Base-by-base conservation (phyloP, 176 grass and related monocot genomes). In the Avena eriantha region DNA sequence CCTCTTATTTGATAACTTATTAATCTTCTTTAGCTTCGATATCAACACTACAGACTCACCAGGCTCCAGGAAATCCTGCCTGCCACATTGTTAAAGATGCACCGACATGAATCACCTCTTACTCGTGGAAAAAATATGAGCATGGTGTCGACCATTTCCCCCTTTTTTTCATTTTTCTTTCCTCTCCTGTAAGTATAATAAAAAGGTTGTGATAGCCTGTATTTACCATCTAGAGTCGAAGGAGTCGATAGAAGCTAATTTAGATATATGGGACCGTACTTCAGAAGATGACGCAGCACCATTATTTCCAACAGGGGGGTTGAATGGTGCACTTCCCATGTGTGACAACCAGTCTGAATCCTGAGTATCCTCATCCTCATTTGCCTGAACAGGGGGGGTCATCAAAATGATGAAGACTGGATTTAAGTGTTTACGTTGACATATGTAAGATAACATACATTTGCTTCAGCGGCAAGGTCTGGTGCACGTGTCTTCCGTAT, bases 221-320 rank as follows among this genome's bases (percentile, higher is more conserved):
- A 54, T 68, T 83, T 96, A 99, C 97, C 97, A 99, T 99, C 88
- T 99, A 75, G 97, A 99, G 85, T 99, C 97, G 21, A 99, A 99
- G 79, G 97, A 99, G 79, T 99, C 94, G 18, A 99, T 99, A 73
- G 94, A 97, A 82, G 97, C 90, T 80, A 99, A 84, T 85, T 75
- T 89, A 50, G 92, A 92, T 66, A 99, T 88, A 83, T 94, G 94
- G 53, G 90, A 93, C 48, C 85, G 82, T 83, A 65, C 83, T 88
- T 96, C 92, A 76, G 94, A 97, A 82, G 97, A 97, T 90, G 97
- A 94, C 14, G 87, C 23, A 5, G 85, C 92, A 54, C 90, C 87
- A 75, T 79, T 81, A 83, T 87, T 90, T 53, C 77, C 80, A 80
- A 81, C 86, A 89, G 77, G 83, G 49, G 76, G 97, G 50, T 85